Percentiles rank a stretch among this genome's conserved stretches.
phyloP scores from a whole-genome alignment of 257 asterid genomes.

The Salvia hispanica region DNA sequence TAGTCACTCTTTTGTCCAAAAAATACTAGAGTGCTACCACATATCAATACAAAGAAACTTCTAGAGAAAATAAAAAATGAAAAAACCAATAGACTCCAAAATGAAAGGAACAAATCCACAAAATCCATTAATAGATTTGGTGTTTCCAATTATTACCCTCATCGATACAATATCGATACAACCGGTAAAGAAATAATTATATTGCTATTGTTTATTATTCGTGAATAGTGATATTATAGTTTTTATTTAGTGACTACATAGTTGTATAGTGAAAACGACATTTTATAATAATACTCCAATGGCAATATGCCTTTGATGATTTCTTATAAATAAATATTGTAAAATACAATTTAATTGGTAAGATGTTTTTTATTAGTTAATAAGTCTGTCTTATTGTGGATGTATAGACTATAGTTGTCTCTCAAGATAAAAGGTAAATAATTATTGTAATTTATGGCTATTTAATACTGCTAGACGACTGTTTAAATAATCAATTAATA shows the following conservation, averaged over 20 bases:
- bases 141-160: conserved; percentile 22
- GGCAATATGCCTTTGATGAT: too few species aligned
- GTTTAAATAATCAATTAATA: too few species aligned
- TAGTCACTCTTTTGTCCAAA: conserved; percentile 28
- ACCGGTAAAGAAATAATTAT: neutral
- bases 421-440: too few species aligned
- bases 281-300: neutral
- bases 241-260: neutral
- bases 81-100: conserved; percentile 17
- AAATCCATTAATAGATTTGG: conserved; percentile 19
- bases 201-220: too few species aligned
- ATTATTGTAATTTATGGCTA: too few species aligned
- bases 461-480: too few species aligned
- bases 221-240: too few species aligned
- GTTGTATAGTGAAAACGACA: conserved; percentile 12
- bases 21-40: neutral
- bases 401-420: too few species aligned
- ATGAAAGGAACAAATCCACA: conserved; percentile 24
- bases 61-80: neutral
- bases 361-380: too few species aligned
- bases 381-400: too few species aligned
- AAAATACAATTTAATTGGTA: too few species aligned
- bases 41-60: conserved; percentile 29
- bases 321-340: too few species aligned
- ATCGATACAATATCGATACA: conserved; percentile 1